phyloP scores from a whole-genome alignment of 257 asterid species.

The Euphrasia confusa region DNA sequence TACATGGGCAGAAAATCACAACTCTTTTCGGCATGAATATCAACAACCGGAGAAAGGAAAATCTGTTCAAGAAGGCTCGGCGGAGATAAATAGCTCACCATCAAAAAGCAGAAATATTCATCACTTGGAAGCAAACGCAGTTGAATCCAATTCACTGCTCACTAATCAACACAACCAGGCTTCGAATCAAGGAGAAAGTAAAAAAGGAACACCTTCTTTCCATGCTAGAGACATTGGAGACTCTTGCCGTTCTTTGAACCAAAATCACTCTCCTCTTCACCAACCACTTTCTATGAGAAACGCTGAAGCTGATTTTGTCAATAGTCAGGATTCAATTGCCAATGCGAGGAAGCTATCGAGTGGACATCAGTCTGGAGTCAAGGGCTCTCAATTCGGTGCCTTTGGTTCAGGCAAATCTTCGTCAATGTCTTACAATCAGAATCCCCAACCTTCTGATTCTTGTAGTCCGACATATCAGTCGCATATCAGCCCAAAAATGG shows the following conservation, averaged over 20 bases:
- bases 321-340: conserved; percentile 35
- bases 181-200: background rate
- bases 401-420: background rate
- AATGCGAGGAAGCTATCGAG: conserved; percentile 31
- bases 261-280: conserved; percentile 30
- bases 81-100: conserved; percentile 22
- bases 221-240: conserved; percentile 12
- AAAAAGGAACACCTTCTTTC: background rate
- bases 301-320: conserved; percentile 27
- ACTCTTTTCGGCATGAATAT: conserved; percentile 24
- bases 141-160: background rate
- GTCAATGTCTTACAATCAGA: conserved; percentile 5
- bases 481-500: conserved; percentile 38
- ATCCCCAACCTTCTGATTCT: conserved; percentile 26
- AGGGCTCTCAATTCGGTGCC: conserved; percentile 25
- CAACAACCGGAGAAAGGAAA: conserved; percentile 23
- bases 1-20: conserved; percentile 13
- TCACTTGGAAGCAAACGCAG: background rate
- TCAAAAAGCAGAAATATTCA: conserved; percentile 16
- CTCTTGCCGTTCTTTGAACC: conserved; percentile 31
- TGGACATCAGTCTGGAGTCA: conserved; percentile 26
- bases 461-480: conserved; percentile 29
- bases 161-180: background rate
- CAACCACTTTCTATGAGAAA: conserved; percentile 32
- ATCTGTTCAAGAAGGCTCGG: conserved; percentile 23